Evolutionary conservation across 129 eudicot genomes (phyloP), one percentile per base, ranked within the genome.

Genomic region (Chrysanthemum seticuspe): DNA sequence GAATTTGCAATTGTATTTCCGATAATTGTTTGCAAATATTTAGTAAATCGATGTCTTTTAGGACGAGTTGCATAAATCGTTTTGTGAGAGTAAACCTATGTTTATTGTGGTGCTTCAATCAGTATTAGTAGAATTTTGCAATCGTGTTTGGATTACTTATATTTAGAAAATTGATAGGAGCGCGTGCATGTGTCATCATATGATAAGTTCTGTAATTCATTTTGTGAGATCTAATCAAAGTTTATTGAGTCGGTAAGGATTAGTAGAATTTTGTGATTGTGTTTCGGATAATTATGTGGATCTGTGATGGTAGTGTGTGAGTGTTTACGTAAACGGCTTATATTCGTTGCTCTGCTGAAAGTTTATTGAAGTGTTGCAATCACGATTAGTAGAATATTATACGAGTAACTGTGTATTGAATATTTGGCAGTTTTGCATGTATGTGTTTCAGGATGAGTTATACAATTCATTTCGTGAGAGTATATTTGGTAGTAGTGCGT

Each of bases 181-280:
- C 21, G 40, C 9, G 44, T 70, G 34, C 15, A 27, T 27, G 47
- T 18, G 65, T 15, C 55, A 50, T 52, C n/a, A n/a, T n/a, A n/a
- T n/a, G n/a, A n/a, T n/a, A n/a, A n/a, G n/a, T n/a, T n/a, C n/a
- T n/a, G n/a, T n/a, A n/a, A n/a, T n/a, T n/a, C n/a, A n/a, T n/a
- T n/a, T n/a, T n/a, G n/a, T n/a, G n/a, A n/a, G n/a, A n/a, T n/a
- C n/a, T n/a, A n/a, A n/a, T n/a, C 62, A 45, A 60, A 15, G 4
- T 72, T 25, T 11, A 60, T 14, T 25, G 27, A 72, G 68, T 45
- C 34, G 29, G 52, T 62, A 21, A 49, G 70, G 70, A 50, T 62
- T 62, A 23, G 16, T 48, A 5, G 49, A 60, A 18, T 34, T 44
- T 47, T 58, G n/a, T 2, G 16, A 44, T 45, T 58, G 27, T 62